Percentiles rank a stretch among this genome's conserved stretches.
Conservation (phyloP, 2,329 filamentous ascomycete genomes). For the Cryphonectria carpinicola region DNA sequence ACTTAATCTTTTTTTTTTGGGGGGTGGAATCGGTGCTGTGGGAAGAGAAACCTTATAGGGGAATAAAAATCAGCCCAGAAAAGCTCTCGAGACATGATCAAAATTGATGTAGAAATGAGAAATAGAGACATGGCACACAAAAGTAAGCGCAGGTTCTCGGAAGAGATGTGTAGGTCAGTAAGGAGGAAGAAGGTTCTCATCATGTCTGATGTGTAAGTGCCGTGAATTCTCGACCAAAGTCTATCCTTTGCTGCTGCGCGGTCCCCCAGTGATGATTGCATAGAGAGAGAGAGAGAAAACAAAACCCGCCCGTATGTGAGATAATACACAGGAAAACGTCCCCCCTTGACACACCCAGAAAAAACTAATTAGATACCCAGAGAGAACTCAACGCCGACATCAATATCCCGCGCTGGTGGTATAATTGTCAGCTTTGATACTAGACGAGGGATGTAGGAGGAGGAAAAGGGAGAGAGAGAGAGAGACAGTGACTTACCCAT, state of each 20-base stretch:
- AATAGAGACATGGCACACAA: background rate
- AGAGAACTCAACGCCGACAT: conserved; percentile 94
- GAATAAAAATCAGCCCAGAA: background rate
- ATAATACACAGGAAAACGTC: conserved; percentile 12
- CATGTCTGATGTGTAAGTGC: conserved; percentile 10
- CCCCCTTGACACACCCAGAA: background rate
- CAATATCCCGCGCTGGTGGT: conserved; percentile 80
- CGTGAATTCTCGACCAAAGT: conserved; percentile 3
- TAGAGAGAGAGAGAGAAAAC: conserved; percentile 16
- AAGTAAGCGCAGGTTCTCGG: background rate
- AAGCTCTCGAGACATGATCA: background rate
- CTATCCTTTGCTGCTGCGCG: conserved; percentile 19
- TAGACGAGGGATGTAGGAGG: conserved; percentile 17
- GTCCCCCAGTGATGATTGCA: conserved; percentile 20
- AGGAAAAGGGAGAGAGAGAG: background rate
- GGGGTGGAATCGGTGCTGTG: background rate
- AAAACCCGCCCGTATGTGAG: conserved; percentile 18
- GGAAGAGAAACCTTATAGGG: no score
- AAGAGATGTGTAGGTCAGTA: background rate
- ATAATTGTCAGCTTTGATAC: conserved; percentile 12
- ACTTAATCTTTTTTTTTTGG: background rate
- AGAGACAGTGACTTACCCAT: conserved; percentile 67
- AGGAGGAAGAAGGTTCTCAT: background rate
- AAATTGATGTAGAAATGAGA: background rate
- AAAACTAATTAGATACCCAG: conserved; percentile 76